Conservation (phyloP, 148 eudicot species). For the Dysphania ambrosioides region DNA sequence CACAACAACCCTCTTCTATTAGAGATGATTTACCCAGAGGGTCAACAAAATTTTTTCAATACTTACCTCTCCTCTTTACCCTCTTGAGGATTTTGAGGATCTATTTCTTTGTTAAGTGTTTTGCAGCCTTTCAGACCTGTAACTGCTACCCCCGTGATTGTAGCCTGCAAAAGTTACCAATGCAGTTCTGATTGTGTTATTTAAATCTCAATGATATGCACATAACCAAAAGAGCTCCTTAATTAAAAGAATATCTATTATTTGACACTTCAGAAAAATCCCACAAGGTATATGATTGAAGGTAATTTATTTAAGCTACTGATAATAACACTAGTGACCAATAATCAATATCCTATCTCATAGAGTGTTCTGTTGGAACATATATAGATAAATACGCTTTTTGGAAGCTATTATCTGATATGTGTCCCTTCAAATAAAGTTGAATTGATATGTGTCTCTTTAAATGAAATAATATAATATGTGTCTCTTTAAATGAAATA, state of each 20-base stretch:
- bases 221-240: neutral
- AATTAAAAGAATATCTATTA: neutral
- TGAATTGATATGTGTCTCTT: too few species aligned
- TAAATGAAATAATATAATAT: too few species aligned
- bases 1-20: too few species aligned
- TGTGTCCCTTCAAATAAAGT: too few species aligned
- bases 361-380: too few species aligned
- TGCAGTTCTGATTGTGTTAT: slow-evolving; percentile 2
- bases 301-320: neutral
- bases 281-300: neutral
- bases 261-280: neutral
- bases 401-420: too few species aligned
- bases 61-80: slow-evolving; percentile 82
- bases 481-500: too few species aligned
- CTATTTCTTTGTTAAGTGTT: slow-evolving; percentile 87
- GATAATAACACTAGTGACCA: neutral
- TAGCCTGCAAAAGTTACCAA: slow-evolving; percentile 52
- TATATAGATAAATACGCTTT: too few species aligned
- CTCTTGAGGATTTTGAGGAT: slow-evolving; percentile 81
- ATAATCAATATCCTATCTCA: neutral
- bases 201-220: neutral
- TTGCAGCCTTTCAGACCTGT: slow-evolving; percentile 85
- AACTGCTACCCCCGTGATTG: slow-evolving; percentile 66
- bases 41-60: too few species aligned
- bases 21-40: too few species aligned